Evolutionary conservation across 2,329 filamentous ascomycete species (phyloP), one percentile per base, ranked within the genome.

Genomic region (Ilyonectria destructans): DNA sequence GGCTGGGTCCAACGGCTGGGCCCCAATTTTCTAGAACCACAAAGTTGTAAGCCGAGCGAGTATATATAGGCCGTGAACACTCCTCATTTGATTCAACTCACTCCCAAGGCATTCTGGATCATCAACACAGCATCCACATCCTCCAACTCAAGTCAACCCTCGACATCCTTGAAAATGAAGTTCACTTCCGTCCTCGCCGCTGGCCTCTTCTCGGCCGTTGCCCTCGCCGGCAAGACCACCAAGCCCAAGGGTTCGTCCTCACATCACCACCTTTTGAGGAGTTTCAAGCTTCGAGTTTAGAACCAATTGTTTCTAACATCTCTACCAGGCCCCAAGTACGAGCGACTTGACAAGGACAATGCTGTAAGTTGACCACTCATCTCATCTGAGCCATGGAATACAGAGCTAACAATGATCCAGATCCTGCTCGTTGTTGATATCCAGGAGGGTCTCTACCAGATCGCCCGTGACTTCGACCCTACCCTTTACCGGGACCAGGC

Each of bases 401-500:
- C 3, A 43, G 61, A 3, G 71, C 13, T 52, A 0, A 26, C 6
- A 3, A 1, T 13, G 40, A 29, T 19, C 26, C n/a, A 80, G 79
- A 48, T 81, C 37, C 77, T 82, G 29, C 77, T 82, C 64, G 73
- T 82, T 37, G 78, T 82, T 31, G 80, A 82, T 67, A 78, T 80
- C 59, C 81, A 82, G 69, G 79, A 80, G 64, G 81, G 81, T 12
- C 74, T 80, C 19, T 80, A 78, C 74, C 71, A 80, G 52, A 40
- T 75, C 6, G 90, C 90, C 43, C 87, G 91, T 45, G 93, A 95
- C 81, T 93, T 87, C 76, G 87, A 91, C 64, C 82, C 89, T 13
- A 88, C 86, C 10, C 85, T 91, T 40, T 95, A 89, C 84, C 86
- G 87, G 68, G 88, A 91, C 77, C 89, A 89, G 79, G 89, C 94